phyloP scores from a whole-genome alignment of 2,329 filamentous ascomycete species.

The Fusarium veterinarium region DNA sequence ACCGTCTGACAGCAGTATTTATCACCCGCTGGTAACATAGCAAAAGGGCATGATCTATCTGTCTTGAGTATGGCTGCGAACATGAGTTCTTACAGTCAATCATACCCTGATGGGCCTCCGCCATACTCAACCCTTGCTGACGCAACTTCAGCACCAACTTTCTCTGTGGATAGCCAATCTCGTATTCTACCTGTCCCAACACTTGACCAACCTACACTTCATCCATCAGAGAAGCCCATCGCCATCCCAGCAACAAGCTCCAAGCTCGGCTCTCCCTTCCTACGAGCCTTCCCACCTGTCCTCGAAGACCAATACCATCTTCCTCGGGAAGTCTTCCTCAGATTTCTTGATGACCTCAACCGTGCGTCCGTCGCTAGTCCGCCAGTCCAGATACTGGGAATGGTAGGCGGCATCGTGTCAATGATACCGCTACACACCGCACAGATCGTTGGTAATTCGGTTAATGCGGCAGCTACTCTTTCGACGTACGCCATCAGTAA shows the following conservation, averaged over 20 bases:
- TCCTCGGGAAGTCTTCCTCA: background rate
- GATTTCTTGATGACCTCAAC: background rate
- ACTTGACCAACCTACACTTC: background rate
- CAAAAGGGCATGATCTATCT: too few relatives aligned
- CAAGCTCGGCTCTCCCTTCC: background rate
- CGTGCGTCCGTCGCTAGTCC: background rate
- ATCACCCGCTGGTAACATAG: too few relatives aligned
- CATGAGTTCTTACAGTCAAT: background rate
- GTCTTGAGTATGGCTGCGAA: too few relatives aligned
- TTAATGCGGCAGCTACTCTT: background rate
- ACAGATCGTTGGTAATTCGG: background rate
- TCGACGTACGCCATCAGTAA: background rate
- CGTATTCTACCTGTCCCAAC: background rate
- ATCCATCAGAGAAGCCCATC: background rate
- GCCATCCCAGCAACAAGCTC: background rate
- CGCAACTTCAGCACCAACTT: background rate
- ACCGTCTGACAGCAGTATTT: background rate
- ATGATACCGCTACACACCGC: background rate
- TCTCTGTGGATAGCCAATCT: accelerated
- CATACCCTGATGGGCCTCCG: background rate
- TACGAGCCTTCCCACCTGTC: background rate
- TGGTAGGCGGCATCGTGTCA: background rate
- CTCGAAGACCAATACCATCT: background rate
- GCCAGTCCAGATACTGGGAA: background rate
- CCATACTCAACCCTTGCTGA: background rate